Evolutionary conservation across 1,284 basidiomycete species (phyloP).

Genomic region (Austroboletus niveus): DNA sequence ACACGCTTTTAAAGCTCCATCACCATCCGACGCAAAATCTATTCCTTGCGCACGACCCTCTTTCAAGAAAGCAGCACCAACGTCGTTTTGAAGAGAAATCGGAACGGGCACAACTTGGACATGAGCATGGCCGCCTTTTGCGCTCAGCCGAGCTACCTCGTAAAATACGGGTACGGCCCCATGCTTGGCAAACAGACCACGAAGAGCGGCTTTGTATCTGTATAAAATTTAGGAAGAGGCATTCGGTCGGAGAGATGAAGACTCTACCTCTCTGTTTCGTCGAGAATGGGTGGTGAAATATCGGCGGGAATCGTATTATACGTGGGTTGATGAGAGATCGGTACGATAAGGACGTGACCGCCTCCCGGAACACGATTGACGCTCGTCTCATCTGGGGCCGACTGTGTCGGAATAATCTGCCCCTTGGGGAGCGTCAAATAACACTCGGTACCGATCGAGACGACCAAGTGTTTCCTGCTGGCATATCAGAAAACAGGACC

Average conservation of each 20-base stretch:
- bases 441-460: conserved; percentile 87
- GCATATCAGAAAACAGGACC: conserved; percentile 7
- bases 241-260: neutral
- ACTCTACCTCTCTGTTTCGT: conserved; percentile 70
- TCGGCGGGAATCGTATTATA: conserved; percentile 71
- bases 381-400: conserved; percentile 40
- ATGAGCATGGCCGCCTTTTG: conserved; percentile 92
- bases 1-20: conserved; percentile 57
- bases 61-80: conserved; percentile 68
- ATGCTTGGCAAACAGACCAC: conserved; percentile 69
- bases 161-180: conserved; percentile 73
- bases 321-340: conserved; percentile 70
- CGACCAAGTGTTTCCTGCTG: conserved; percentile 87
- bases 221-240: conserved; percentile 2
- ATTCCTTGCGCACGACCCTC: conserved; percentile 67
- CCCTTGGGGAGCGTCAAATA: conserved; percentile 94
- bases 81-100: conserved; percentile 50
- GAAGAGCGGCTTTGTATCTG: conserved; percentile 79
- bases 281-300: conserved; percentile 68
- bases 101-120: conserved; percentile 87
- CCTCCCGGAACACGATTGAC: conserved; percentile 77
- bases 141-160: conserved; percentile 82
- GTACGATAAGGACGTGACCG: conserved; percentile 89
- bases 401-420: conserved; percentile 81
- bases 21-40: conserved; percentile 64